Percentiles rank a stretch among this genome's conserved stretches.
Evolutionary conservation across 805 yeast genomes (phyloP).

Genomic region (Pichia sporocuriosa): DNA sequence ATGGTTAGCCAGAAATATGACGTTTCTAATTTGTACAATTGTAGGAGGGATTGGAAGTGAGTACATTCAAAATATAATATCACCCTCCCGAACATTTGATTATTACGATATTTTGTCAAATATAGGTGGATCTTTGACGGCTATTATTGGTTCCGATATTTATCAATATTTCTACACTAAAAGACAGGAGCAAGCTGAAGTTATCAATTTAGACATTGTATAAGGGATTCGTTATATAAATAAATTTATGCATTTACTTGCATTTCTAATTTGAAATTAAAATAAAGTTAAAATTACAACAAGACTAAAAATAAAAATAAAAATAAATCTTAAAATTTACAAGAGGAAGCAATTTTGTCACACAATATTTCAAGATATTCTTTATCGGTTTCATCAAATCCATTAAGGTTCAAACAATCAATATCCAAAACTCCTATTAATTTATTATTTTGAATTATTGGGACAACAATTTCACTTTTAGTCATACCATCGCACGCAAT

Average conservation of each 20-base stretch:
- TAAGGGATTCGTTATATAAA: no score
- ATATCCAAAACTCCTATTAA: conserved; percentile 78
- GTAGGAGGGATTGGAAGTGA: conserved; percentile 45
- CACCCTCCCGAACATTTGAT: conserved; percentile 42
- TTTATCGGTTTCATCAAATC: conserved; percentile 63
- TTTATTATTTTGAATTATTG: conserved; percentile 41
- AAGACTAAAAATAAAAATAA: no score
- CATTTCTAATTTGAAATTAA: no score
- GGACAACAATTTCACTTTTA: conserved; percentile 88
- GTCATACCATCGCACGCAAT: conserved; percentile 98
- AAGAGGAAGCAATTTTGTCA: conserved; percentile 40
- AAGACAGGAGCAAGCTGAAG: not conserved
- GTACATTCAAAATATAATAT: conserved; percentile 36
- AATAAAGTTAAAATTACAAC: no score
- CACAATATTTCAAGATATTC: conserved; percentile 56
- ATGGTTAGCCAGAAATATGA: conserved; percentile 26
- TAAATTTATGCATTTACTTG: no score
- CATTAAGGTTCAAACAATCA: conserved; percentile 61
- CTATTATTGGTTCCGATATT: conserved; percentile 18
- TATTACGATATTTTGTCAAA: conserved; percentile 24
- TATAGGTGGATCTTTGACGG: conserved; percentile 23
- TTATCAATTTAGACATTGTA: not conserved
- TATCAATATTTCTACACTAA: conserved; percentile 2
- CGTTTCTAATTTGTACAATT: conserved; percentile 37
- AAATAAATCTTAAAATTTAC: conserved; percentile 53